These are phyloP conservation scores for Phytophthora macrochlamydospora DNA, from an alignment of 352 stramenopile species.

Conservation along the genomic window DNA sequence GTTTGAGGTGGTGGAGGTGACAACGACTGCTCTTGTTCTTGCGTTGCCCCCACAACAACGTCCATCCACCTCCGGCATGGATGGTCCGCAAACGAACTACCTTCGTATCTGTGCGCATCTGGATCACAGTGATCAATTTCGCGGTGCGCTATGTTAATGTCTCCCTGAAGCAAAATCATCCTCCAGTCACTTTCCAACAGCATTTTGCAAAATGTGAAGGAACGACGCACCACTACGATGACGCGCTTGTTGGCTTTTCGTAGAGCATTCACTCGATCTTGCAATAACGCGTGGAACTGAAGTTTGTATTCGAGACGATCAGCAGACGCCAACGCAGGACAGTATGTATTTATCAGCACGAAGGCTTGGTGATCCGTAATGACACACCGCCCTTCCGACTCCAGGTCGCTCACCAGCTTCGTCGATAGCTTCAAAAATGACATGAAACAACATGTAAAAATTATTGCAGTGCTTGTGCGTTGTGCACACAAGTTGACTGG, in stretches of 20 bases:
- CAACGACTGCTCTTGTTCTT: constrained; percentile 11
- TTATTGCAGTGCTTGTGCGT: background rate
- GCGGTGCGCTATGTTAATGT: constrained; percentile 85
- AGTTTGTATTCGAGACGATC: constrained; percentile 89
- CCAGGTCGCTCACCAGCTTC: constrained; percentile 63
- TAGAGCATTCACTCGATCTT: constrained; percentile 61
- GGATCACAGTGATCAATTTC: constrained; percentile 82
- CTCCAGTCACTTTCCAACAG: constrained; percentile 1
- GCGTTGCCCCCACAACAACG: constrained; percentile 32
- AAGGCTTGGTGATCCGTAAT: constrained; percentile 90
- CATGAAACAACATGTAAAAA: background rate
- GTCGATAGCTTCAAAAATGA: constrained; percentile 43
- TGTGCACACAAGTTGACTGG: background rate
- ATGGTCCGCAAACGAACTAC: constrained; percentile 57
- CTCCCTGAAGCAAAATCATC: constrained; percentile 46
- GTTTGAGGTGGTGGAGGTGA: background rate
- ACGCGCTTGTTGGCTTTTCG: constrained; percentile 57
- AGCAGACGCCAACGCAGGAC: constrained; percentile 64
- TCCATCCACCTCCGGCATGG: constrained; percentile 78
- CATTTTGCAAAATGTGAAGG: background rate
- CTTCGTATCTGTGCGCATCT: constrained; percentile 24
- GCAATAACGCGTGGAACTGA: constrained; percentile 75
- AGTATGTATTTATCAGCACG: constrained; percentile 91
- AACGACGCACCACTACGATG: constrained; percentile 61
- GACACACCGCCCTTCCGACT: constrained; percentile 83